Base-by-base conservation (phyloP, 1,284 basidiomycete species). In the Tylopilus sp. region DNA sequence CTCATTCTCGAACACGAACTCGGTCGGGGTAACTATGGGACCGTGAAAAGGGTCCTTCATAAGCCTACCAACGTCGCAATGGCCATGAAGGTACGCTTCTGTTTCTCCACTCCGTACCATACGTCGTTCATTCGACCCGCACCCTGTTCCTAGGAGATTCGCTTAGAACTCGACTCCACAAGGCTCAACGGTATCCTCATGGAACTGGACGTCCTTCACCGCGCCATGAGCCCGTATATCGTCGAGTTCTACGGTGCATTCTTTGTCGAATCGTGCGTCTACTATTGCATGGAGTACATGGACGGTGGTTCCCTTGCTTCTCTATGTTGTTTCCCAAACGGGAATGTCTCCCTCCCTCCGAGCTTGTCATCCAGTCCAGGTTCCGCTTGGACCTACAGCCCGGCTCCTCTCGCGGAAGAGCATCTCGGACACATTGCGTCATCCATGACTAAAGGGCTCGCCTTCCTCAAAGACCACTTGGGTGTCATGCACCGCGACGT, bases 261-360 rank as follows among this genome's bases (percentile, higher is more conserved):
- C 75, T 98, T 97, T 68, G 94, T 97, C 69, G 96, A 99, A 68
- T 92, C 89, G 21, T 99, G 91, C 69, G 96, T 99, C 31, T 98
- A 98, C 71, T 98, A 97, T 71, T 98, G 96, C 72, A 98, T 99
- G 94, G 96, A 99, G 74, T 93, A 88, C 71, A 98, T 99, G 96
- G 94, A 99, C 64, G 93, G 92, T 3, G 93, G 95, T 15, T 90
- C 86, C 49, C 76, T 99, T 41, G 96, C 98, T 68, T 93, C 91
- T 55, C 78, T 98, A 1, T 83, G 66, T 16, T 68, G 64, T 30
- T 69, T 65, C 54, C 64, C 62, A 29, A 60, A 68, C 40, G 70
- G 68, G 21, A 68, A 67, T 21, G 64, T 68, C 39, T 65, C 61
- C 41, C 65, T 65, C n/a, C 63, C 66, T 6, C 66, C 66, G 9